Conservation (phyloP, 2,329 filamentous ascomycete genomes). For the Pseudogymnoascus destructans region DNA sequence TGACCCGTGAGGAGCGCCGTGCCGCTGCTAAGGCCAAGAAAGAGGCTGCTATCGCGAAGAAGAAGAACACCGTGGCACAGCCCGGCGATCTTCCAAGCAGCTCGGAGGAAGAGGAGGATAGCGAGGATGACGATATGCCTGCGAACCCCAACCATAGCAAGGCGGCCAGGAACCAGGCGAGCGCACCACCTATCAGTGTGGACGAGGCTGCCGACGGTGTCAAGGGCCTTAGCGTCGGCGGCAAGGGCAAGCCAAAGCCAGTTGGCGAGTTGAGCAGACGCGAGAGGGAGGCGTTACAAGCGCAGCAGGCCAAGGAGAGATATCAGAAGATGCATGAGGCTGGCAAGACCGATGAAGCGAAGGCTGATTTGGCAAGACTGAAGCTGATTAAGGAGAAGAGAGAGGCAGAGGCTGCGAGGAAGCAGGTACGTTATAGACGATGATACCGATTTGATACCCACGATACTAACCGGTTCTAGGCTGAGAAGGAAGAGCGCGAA, state of each 20-base stretch:
- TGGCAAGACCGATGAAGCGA: constrained; percentile 93
- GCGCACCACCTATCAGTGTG: constrained; percentile 29
- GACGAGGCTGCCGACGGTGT: constrained; percentile 42
- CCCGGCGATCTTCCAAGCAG: constrained; percentile 76
- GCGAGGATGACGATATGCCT: constrained; percentile 51
- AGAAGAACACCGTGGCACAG: constrained; percentile 57
- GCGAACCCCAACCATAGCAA: constrained; percentile 89
- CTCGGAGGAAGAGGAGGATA: constrained; percentile 44
- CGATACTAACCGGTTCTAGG: constrained; percentile 23
- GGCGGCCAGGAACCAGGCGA: constrained; percentile 48
- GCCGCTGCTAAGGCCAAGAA: constrained; percentile 83
- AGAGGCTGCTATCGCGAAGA: constrained; percentile 69
- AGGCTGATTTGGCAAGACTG: constrained; percentile 75
- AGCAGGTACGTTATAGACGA: constrained; percentile 49
- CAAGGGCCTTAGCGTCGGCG: constrained; percentile 37
- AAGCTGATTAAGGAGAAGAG: constrained; percentile 73
- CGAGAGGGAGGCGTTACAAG: constrained; percentile 70
- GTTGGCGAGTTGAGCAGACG: constrained; percentile 46
- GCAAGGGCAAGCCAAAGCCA: constrained; percentile 30
- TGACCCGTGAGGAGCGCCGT: constrained; percentile 79
- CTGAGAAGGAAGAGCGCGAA: constrained; percentile 28
- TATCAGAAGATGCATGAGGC: constrained; percentile 87
- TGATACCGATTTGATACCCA: background rate
- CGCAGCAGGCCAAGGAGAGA: constrained; percentile 74
- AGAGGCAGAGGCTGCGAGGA: constrained; percentile 68